phyloP scores from a whole-genome alignment of 495 filamentous ascomycete genomes.

The Saxispiralis lemnorum region DNA sequence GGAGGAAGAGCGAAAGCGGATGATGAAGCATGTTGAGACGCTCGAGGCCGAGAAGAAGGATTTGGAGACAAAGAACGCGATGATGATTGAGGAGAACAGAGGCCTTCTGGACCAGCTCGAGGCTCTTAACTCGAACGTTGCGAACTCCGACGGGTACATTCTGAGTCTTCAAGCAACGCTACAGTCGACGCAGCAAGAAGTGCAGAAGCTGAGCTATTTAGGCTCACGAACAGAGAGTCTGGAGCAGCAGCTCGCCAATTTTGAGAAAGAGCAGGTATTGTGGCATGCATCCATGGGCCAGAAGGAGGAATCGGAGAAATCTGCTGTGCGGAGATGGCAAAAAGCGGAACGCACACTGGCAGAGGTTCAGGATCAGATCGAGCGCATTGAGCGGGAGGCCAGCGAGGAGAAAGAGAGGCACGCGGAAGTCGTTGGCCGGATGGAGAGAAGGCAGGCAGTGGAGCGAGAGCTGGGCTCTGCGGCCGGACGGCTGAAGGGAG shows the following conservation, averaged over 20 bases:
- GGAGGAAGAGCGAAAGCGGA: conserved; percentile 57
- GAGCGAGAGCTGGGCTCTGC: conserved; percentile 56
- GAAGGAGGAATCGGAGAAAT: conserved; percentile 52
- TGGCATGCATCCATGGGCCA: conserved; percentile 47
- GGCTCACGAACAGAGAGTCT: conserved; percentile 57
- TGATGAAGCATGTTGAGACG: conserved; percentile 50
- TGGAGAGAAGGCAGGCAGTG: conserved; percentile 58
- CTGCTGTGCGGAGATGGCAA: conserved; percentile 64
- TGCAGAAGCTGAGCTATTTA: conserved; percentile 52
- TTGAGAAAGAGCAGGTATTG: conserved; percentile 64
- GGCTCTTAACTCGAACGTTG: conserved; percentile 51
- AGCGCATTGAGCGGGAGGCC: conserved; percentile 73
- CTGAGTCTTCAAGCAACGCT: conserved; percentile 53
- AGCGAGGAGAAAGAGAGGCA: conserved; percentile 68
- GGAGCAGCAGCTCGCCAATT: conserved; percentile 53
- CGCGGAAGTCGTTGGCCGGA: conserved; percentile 56
- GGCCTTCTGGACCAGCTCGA: conserved; percentile 66
- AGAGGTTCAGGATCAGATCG: conserved; percentile 68
- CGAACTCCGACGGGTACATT: conserved; percentile 58
- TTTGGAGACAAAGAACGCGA: conserved; percentile 55
- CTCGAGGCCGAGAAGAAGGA: conserved; percentile 62
- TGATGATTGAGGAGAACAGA: conserved; percentile 62
- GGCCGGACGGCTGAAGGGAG: conserved; percentile 59
- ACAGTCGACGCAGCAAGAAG: conserved; percentile 54
- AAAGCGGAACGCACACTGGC: conserved; percentile 57